Evolutionary conservation across 1,284 basidiomycete genomes (phyloP).

Genomic region (Trichosporon ovoides): DNA sequence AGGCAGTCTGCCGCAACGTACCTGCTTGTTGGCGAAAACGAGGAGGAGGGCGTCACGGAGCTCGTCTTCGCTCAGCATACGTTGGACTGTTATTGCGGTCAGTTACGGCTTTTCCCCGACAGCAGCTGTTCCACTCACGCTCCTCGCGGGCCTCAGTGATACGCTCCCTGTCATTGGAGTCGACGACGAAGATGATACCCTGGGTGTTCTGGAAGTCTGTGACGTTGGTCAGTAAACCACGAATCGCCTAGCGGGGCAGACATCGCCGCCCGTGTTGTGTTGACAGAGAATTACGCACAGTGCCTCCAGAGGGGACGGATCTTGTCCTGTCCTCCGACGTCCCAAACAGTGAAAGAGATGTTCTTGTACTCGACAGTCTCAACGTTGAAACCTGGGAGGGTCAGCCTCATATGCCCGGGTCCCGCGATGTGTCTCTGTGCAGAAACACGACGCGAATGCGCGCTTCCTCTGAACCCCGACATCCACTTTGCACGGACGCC

Average conservation of each 20-base stretch:
- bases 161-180: slow-evolving; percentile 99
- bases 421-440: neutral
- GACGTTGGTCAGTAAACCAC: slow-evolving; percentile 8
- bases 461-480: neutral
- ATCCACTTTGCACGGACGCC: neutral
- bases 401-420: neutral
- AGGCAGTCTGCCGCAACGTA: slow-evolving; percentile 19
- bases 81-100: slow-evolving; percentile 60
- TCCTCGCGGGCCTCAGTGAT: slow-evolving; percentile 98
- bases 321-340: slow-evolving; percentile 99
- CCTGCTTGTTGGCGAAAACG: slow-evolving; percentile 98
- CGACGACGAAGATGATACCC: slow-evolving; percentile 99
- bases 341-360: slow-evolving; percentile 99
- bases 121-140: slow-evolving; percentile 45
- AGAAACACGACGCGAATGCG: neutral
- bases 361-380: slow-evolving; percentile 99
- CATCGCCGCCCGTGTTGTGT: neutral
- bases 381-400: slow-evolving; percentile 70
- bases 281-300: slow-evolving; percentile 5
- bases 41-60: slow-evolving; percentile 96
- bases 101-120: neutral
- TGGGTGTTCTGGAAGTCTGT: slow-evolving; percentile 99
- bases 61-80: slow-evolving; percentile 99
- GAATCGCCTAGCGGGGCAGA: neutral
- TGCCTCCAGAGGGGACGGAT: slow-evolving; percentile 97